These are phyloP conservation scores for Tubosaeta sp. DNA, from an alignment of 768 basidiomycete species.

Conservation along the genomic window DNA sequence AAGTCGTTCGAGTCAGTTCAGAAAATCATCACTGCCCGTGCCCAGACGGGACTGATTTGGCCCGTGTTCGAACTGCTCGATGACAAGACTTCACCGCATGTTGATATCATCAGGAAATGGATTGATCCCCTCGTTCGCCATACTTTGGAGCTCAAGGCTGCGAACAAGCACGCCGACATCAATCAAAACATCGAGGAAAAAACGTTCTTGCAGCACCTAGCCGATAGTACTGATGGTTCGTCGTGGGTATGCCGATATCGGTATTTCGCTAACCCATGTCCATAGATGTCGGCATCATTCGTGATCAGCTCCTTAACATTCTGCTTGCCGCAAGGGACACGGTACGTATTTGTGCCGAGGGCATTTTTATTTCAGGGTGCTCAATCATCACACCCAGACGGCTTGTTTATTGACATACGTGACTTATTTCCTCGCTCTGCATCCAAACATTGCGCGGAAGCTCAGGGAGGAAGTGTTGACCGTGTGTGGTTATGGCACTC, in stretches of 20 bases:
- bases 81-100: constrained; percentile 35
- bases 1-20: constrained; percentile 42
- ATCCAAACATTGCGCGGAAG: constrained; percentile 51
- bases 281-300: constrained; percentile 64
- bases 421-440: constrained; percentile 63
- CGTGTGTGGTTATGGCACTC: constrained; percentile 47
- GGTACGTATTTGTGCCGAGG: constrained; percentile 34
- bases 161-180: constrained; percentile 36
- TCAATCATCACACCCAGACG: constrained; percentile 40
- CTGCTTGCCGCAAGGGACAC: constrained; percentile 78
- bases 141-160: constrained; percentile 45
- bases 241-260: neutral
- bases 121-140: constrained; percentile 59
- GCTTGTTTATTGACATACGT: constrained; percentile 65
- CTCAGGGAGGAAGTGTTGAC: constrained; percentile 60
- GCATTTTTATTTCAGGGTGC: neutral
- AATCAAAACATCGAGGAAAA: constrained; percentile 43
- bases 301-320: constrained; percentile 75
- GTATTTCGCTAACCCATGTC: constrained; percentile 8
- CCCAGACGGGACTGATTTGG: constrained; percentile 38
- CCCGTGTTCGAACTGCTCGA: constrained; percentile 39
- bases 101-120: constrained; percentile 37
- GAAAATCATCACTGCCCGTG: constrained; percentile 32
- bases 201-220: constrained; percentile 65
- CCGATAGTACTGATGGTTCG: constrained; percentile 60